phyloP scores from a whole-genome alignment of 1,139 yeast species.

The Yamadazyma friedrichii region DNA sequence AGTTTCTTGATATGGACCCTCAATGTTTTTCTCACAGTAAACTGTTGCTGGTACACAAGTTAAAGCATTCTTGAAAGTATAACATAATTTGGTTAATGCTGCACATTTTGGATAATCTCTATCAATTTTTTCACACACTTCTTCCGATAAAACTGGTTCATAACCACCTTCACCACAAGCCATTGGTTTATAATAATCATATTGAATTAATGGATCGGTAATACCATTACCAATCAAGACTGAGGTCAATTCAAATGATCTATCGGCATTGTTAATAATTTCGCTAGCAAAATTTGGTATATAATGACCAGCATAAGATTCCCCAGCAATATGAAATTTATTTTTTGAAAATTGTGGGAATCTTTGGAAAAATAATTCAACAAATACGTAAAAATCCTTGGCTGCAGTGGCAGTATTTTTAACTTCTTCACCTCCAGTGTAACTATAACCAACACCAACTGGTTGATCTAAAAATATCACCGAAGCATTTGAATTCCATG shows the following conservation, averaged over 20 bases:
- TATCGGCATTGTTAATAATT: conserved; percentile 62
- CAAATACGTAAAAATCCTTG: conserved; percentile 73
- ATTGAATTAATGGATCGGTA: conserved; percentile 72
- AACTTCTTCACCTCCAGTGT: conserved; percentile 55
- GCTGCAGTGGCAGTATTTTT: conserved; percentile 70
- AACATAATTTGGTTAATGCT: conserved; percentile 75
- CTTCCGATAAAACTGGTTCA: conserved; percentile 60
- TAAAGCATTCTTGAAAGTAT: conserved; percentile 71
- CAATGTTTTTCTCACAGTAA: conserved; percentile 76
- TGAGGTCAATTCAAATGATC: conserved; percentile 66
- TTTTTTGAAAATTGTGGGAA: conserved; percentile 61
- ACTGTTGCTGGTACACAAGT: conserved; percentile 90
- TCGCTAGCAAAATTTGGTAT: conserved; percentile 78
- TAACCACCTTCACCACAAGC: conserved; percentile 84
- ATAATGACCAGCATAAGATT: conserved; percentile 87
- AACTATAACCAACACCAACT: conserved; percentile 84
- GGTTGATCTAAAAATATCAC: conserved; percentile 95
- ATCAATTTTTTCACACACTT: conserved; percentile 58
- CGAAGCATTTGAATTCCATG: conserved; percentile 89
- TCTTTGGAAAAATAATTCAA: conserved; percentile 73
- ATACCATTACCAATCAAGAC: conserved; percentile 83
- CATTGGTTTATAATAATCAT: conserved; percentile 73
- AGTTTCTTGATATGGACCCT: conserved; percentile 40
- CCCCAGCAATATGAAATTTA: conserved; percentile 82
- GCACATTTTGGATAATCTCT: conserved; percentile 76